phyloP scores from a whole-genome alignment of 169 alveolate species.

The Plasmodium gallinaceum region DNA sequence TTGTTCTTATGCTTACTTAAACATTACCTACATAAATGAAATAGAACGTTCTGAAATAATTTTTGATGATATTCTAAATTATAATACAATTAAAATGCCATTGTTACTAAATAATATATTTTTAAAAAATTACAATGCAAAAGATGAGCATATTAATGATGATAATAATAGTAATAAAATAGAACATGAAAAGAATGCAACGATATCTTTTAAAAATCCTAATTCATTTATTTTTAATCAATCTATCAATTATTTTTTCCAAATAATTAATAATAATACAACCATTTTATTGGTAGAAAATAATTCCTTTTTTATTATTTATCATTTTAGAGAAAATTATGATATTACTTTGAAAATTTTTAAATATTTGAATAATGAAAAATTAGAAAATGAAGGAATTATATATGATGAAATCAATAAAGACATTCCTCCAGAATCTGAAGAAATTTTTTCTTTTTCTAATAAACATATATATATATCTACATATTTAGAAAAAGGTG shows the following conservation, averaged over 20 bases:
- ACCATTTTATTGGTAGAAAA: conserved; percentile 10
- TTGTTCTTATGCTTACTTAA: conserved; percentile 49
- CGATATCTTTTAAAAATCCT: conserved; percentile 3
- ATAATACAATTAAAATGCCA: conserved; percentile 21
- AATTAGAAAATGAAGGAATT: neutral
- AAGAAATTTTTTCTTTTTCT: conserved; percentile 1
- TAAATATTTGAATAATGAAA: neutral
- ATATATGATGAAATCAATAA: conserved; percentile 19
- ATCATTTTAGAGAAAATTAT: neutral
- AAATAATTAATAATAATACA: conserved; percentile 11
- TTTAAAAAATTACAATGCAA: neutral
- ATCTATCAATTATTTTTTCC: conserved; percentile 3
- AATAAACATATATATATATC: conserved; percentile 23
- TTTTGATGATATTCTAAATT: neutral
- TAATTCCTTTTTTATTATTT: conserved; percentile 14
- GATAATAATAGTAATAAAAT: neutral
- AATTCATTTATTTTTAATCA: conserved; percentile 14
- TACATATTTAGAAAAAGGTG: conserved; percentile 26
- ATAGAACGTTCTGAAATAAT: neutral
- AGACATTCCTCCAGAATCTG: neutral
- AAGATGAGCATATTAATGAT: neutral
- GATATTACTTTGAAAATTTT: conserved; percentile 19
- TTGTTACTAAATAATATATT: conserved; percentile 26
- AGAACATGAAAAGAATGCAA: neutral
- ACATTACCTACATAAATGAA: conserved; percentile 34